A percentile compares a stretch with the other conserved stretches of the same genome.
phyloP scores from a whole-genome alignment of 2,329 filamentous ascomycete species.

The Penicillium sp. region DNA sequence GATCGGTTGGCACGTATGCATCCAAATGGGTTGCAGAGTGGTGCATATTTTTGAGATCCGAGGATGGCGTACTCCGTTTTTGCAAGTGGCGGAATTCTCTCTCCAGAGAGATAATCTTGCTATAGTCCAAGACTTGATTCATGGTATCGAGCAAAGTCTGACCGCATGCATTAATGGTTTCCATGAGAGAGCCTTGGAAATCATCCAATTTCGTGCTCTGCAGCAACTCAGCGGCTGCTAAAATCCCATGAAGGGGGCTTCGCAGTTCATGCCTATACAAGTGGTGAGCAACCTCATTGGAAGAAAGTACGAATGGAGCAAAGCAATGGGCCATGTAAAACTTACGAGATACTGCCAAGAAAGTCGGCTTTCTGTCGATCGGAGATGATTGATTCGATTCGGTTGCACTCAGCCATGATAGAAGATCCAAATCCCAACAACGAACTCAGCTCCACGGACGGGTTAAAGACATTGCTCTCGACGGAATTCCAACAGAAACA shows the following conservation, averaged over 20 bases:
- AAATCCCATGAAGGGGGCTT: slow-evolving; percentile 11
- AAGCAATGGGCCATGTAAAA: too few relatives aligned
- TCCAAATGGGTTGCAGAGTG: slow-evolving; percentile 30
- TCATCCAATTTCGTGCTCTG: slow-evolving; percentile 19
- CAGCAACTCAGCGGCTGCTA: slow-evolving; percentile 13
- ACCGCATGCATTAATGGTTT: slow-evolving; percentile 49
- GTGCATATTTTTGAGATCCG: slow-evolving; percentile 24
- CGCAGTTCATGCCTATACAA: slow-evolving; percentile 8
- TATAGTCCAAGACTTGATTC: slow-evolving; percentile 43
- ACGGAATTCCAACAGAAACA: slow-evolving; percentile 25
- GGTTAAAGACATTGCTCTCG: slow-evolving; percentile 25
- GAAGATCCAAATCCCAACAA: slow-evolving; percentile 35
- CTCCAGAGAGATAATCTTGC: slow-evolving; percentile 46
- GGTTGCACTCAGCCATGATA: slow-evolving; percentile 38
- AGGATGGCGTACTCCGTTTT: slow-evolving; percentile 3
- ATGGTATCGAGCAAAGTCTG: slow-evolving; percentile 49
- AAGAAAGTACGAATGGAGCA: not conserved
- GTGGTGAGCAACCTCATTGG: not conserved
- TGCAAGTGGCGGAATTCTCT: slow-evolving; percentile 12
- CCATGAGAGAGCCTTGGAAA: slow-evolving; percentile 38
- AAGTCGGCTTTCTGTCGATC: slow-evolving; percentile 53
- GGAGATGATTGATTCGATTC: slow-evolving; percentile 32
- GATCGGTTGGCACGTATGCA: slow-evolving; percentile 34
- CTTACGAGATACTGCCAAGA: slow-evolving; percentile 47
- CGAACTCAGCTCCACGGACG: slow-evolving; percentile 32